Conservation (phyloP, 2,329 filamentous ascomycete species). For the Fusarium haematococcum region DNA sequence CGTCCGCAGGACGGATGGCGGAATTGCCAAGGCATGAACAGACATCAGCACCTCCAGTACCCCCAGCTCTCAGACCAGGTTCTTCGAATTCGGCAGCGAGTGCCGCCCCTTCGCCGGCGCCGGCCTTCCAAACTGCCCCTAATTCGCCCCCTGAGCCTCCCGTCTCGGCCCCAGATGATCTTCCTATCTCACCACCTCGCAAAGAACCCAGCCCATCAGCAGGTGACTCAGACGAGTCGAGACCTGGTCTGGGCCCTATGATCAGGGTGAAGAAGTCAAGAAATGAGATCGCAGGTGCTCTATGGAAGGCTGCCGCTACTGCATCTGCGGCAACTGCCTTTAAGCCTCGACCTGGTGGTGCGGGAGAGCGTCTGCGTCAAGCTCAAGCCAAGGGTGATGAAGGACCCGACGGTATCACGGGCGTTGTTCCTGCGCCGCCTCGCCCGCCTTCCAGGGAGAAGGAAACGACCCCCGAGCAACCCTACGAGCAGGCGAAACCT, state of each 20-base stretch:
- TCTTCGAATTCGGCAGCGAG: constrained; percentile 44
- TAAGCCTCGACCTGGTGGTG: constrained; percentile 88
- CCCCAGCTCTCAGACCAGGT: constrained; percentile 35
- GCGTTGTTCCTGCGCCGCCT: constrained; percentile 84
- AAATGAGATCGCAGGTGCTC: constrained; percentile 77
- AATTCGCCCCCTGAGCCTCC: constrained; percentile 46
- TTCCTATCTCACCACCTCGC: constrained; percentile 36
- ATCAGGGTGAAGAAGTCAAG: constrained; percentile 82
- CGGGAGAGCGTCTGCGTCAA: constrained; percentile 80
- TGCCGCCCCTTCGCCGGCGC: constrained; percentile 20
- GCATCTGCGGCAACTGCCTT: constrained; percentile 69
- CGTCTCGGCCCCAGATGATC: not conserved
- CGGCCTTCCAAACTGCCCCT: constrained; percentile 38
- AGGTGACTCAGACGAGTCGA: constrained; percentile 27
- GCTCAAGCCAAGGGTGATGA: constrained; percentile 68
- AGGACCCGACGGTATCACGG: constrained; percentile 89
- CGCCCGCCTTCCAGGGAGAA: constrained; percentile 57
- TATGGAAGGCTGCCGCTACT: constrained; percentile 78
- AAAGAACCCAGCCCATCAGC: constrained; percentile 14
- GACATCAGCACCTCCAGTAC: constrained; percentile 28
- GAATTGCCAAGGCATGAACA: constrained; percentile 36
- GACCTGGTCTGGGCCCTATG: constrained; percentile 79
- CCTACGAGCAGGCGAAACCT: constrained; percentile 4
- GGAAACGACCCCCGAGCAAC: constrained; percentile 39
- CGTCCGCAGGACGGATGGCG: constrained; percentile 30